Evolutionary conservation across 2,329 filamentous ascomycete species (phyloP), one percentile per base, ranked within the genome.

Genomic region (Arthrinium puccinioides): DNA sequence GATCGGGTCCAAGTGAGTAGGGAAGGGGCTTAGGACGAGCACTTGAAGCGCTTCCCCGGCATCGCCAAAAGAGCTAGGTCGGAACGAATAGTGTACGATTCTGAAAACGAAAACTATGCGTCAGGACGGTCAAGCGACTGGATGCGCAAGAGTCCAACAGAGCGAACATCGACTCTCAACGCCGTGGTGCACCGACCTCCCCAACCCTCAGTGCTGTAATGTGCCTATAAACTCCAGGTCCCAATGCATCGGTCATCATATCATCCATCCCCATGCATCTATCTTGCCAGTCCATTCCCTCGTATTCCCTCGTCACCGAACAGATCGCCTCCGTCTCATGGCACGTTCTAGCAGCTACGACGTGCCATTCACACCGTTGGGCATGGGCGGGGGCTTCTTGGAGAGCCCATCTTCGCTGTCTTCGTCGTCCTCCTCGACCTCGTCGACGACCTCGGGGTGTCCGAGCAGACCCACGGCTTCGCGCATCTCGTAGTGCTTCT

Each of bases 401-500:
- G 61, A 64, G 3, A 79, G 76, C 3, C 75, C 72, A 46, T 72
- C 57, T 11, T 76, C 77, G 31, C 31, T 33, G 34, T 78, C 76
- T 3, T 57, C 58, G 2, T 61, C 57, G 1, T 62, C 65, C 3
- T 79, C 76, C 2, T 75, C 71, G 46, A 72, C 57, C n/a, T 76
- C 77, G 33, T 79, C 76, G 32, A 83, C 52, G 4, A 76, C 68
- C 53, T 84, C 81, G 4, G 82, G 79, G 53, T 87, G 82, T 11
- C 87, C 89, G 47, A 98, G 75, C 37, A 97, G 65, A 54, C 82
- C 77, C 53, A 92, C 94, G 41, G 96, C 88, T 55, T 92, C 84
- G 66, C 79, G 87, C 92, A 98, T 98, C 72, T 98, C 92, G 63
- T 98, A 98, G 63, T 98, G 92, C 69, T 82, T 90, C 79, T 92